Base-by-base conservation (phyloP, 805 yeast genomes). In the Candida andamanensis region DNA sequence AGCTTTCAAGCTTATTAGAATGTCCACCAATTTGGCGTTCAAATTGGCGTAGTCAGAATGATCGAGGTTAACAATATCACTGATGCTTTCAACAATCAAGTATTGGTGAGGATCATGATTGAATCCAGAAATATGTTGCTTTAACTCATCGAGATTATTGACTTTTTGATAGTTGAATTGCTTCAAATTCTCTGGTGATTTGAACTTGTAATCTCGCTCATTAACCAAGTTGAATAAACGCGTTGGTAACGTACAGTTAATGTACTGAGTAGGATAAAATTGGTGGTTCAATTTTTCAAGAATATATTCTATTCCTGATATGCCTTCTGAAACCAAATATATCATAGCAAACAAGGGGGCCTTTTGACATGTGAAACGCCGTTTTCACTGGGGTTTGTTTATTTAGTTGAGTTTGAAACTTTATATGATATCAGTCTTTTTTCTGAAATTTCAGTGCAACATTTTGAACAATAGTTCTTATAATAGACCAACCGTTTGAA, bases 241-340 rank as follows among this genome's bases (percentile, higher is more conserved):
- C 18, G 33, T 33, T 7, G 48, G 48, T 10, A 42, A 28, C 7
- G 39, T 39, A n/a, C 40, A 30, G 24, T 44, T 44, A 9, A 44
- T 24, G 19, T 44, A 44, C 4, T 13, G 7, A 14, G 39, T 28
- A 2, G 24, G 28, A 3, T 17, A 11, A 28, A 33, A 30, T 5
- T 34, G 23, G 12, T 15, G 8, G 17, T 38, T 38, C 3, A 35
- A 20, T 12, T n/a, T 10, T 3, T 13, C 17, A 19, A 37, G 17
- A 12, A 19, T 32, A 13, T 28, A 14, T 10, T 27, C 24, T 7
- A 40, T 35, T 14, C 36, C 36, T 8, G n/a, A n/a, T n/a, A n/a
- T n/a, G n/a, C n/a, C n/a, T n/a, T n/a, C n/a, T n/a, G n/a, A n/a
- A n/a, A n/a, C n/a, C n/a, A n/a, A n/a, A n/a, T n/a, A n/a, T n/a